These are phyloP conservation scores for Lactifluus hygrophoroides DNA, from an alignment of 768 basidiomycete genomes.

Conservation along the genomic window DNA sequence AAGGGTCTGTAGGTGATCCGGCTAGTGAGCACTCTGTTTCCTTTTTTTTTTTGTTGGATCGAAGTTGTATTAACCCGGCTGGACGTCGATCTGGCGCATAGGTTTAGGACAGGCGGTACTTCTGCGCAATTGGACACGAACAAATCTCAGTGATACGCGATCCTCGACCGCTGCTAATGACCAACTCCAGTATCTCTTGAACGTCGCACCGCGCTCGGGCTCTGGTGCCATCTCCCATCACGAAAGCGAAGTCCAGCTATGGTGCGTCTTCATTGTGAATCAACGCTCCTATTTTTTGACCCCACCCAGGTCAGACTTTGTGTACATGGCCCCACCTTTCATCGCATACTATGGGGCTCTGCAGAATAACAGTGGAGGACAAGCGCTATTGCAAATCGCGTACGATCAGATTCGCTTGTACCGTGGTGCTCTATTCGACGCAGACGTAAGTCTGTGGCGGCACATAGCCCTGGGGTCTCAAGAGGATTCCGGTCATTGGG, in stretches of 20 bases:
- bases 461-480: conserved; percentile 43
- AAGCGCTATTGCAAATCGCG: conserved; percentile 36
- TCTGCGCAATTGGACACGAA: conserved; percentile 44
- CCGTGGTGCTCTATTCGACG: conserved; percentile 41
- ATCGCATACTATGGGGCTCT: conserved; percentile 55
- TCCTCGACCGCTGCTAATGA: conserved; percentile 36
- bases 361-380: conserved; percentile 30
- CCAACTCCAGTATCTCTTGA: conserved; percentile 43
- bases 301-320: conserved; percentile 46
- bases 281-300: not conserved
- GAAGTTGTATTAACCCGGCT: not conserved
- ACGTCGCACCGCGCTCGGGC: conserved; percentile 34
- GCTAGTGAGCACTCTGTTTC: conserved; percentile 41
- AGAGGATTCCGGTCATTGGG: conserved; percentile 46
- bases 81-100: conserved; percentile 13
- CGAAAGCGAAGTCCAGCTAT: conserved; percentile 43
- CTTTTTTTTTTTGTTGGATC: not conserved
- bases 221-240: conserved; percentile 56
- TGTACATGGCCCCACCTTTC: conserved; percentile 59
- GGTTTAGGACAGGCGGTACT: conserved; percentile 46
- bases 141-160: conserved; percentile 26
- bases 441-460: conserved; percentile 41
- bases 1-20: conserved; percentile 53
- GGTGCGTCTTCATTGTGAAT: conserved; percentile 28
- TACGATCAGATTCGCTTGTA: conserved; percentile 53